These are phyloP conservation scores for Tetraselmis striata DNA, from an alignment of 139 green algal genomes.

Conservation along the genomic window DNA sequence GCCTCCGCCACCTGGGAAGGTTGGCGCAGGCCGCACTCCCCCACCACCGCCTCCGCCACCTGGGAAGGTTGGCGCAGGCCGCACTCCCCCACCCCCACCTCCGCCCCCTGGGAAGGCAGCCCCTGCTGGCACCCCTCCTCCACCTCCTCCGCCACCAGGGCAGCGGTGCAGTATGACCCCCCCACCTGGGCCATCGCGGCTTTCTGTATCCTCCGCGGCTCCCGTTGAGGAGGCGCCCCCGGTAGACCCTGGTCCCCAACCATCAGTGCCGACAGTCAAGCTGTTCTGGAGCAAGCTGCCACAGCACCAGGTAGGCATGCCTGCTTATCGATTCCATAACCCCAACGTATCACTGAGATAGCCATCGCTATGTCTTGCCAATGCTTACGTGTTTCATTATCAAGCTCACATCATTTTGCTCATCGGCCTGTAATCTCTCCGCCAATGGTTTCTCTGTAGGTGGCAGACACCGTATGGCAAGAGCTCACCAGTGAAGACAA, in stretches of 20 bases:
- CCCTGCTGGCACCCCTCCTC: background rate
- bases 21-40: too few relatives aligned
- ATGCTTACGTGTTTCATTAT: too few relatives aligned
- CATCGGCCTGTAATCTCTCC: too few relatives aligned
- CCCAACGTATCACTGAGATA: too few relatives aligned
- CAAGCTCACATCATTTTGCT: too few relatives aligned
- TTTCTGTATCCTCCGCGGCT: background rate
- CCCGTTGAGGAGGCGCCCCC: background rate
- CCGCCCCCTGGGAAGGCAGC: background rate
- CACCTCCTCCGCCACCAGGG: background rate
- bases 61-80: background rate
- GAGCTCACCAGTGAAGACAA: constrained; percentile 9
- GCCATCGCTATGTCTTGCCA: too few relatives aligned
- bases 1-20: too few relatives aligned
- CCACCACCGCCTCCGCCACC: background rate
- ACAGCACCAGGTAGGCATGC: background rate
- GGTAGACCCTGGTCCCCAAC: background rate
- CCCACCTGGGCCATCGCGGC: too few relatives aligned
- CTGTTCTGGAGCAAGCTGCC: constrained; percentile 40
- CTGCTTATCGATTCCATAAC: too few relatives aligned
- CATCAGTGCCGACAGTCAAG: constrained; percentile 23
- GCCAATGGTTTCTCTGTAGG: too few relatives aligned
- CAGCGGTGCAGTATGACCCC: too few relatives aligned
- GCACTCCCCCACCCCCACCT: background rate
- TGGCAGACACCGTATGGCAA: constrained; percentile 27